These are phyloP conservation scores for Hordeum pubiflorum DNA, from an alignment of 202 grass and related monocot genomes.

Conservation along the genomic window DNA sequence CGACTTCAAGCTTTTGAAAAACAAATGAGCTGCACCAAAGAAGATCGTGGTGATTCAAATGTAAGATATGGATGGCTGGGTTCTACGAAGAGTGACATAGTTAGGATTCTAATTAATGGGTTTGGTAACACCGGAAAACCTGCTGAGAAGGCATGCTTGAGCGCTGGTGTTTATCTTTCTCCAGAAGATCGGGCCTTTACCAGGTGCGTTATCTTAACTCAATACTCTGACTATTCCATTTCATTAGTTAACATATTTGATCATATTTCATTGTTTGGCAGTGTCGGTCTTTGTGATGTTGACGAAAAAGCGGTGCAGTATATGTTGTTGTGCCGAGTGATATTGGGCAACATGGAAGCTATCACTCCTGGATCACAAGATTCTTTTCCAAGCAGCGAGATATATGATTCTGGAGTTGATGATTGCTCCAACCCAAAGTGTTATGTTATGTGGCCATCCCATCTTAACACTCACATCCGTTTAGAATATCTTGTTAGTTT, in stretches of 20 bases:
- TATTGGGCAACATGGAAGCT: constrained; percentile 56
- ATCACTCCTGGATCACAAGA: constrained; percentile 45
- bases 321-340: constrained; percentile 73
- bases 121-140: constrained; percentile 42
- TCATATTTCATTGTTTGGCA: constrained; percentile 23
- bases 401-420: constrained; percentile 51
- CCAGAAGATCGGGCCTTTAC: constrained; percentile 61
- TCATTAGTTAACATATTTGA: background rate
- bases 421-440: constrained; percentile 55
- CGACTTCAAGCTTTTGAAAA: constrained; percentile 70
- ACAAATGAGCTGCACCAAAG: constrained; percentile 48
- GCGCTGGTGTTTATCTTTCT: constrained; percentile 50
- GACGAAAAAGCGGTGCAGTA: constrained; percentile 83
- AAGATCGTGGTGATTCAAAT: constrained; percentile 54
- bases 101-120: constrained; percentile 69
- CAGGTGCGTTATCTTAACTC: constrained; percentile 34
- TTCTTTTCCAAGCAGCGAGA: constrained; percentile 43
- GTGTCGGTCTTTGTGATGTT: constrained; percentile 84
- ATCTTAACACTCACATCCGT: constrained; percentile 51
- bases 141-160: constrained; percentile 33
- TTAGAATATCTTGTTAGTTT: constrained; percentile 78
- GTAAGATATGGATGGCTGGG: constrained; percentile 69
- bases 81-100: constrained; percentile 61
- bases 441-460: constrained; percentile 52
- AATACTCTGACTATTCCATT: background rate